Evolutionary conservation across 805 yeast species (phyloP), one percentile per base, ranked within the genome.

Genomic region (Yamadazyma scolyti): DNA sequence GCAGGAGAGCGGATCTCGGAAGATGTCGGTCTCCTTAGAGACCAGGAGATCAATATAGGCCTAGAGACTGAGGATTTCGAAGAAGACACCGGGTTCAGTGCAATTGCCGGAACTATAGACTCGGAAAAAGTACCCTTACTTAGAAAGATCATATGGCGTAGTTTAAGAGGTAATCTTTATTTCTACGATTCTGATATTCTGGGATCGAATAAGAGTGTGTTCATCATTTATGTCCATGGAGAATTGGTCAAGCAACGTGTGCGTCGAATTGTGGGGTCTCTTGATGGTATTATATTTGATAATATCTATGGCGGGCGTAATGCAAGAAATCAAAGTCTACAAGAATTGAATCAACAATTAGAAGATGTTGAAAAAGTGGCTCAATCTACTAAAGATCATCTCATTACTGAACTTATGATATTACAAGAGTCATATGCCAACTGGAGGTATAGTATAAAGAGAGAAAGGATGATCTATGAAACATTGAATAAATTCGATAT

Each of bases 401-500:
- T 65, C 29, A 52, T 60, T 18, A 47, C 67, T 3, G 72, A 65
- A 31, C 50, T 65, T 19, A 27, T 58, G 15, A 37, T 59, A 2
- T 50, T 65, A 31, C 68, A 61, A 31, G 70, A 61, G 15, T 39
- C 44, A 6, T 61, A 44, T 34, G 44, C 62, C 1, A 56, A 58
- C 28, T 62, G 54, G 49, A 31, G 42, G 20, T 61, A 52, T 32
- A 42, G 43, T 6, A 39, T 77, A 30, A 65, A 70, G 32, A 56
- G 77, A 26, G 89, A 82, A 44, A 72, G 74, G 42, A 54, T 72
- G 15, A 77, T 80, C 24, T 80, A 67, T 50, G 69, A 72, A 36
- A 64, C 74, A 3, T 65, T 82, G 61, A 80, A 81, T 54, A 65
- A 65, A 37, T 83, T 84, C 46, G 79, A 81, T 45, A 80, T 75